Evolutionary conservation across 2,329 filamentous ascomycete species (phyloP).

Genomic region (Fusarium nisikadoi): DNA sequence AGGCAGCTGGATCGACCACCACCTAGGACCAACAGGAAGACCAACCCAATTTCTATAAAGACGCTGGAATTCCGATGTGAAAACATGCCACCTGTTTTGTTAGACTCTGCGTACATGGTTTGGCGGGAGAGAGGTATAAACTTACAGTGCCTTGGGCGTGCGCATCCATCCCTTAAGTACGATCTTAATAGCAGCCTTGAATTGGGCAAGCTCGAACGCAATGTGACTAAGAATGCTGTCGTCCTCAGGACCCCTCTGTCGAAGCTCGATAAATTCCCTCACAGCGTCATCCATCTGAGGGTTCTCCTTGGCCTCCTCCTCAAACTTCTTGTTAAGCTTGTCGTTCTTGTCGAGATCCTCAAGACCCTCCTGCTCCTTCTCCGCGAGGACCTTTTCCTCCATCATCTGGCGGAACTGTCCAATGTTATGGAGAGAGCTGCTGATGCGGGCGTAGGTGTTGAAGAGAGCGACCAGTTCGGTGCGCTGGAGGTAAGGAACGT

Average conservation of each 20-base stretch:
- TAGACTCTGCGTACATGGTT: background rate
- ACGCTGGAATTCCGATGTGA: slow-evolving; percentile 57
- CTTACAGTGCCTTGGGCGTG: slow-evolving; percentile 77
- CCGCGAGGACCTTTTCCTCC: slow-evolving; percentile 47
- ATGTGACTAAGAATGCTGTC: slow-evolving; percentile 65
- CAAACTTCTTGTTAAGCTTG: slow-evolving; percentile 38
- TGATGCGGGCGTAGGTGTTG: slow-evolving; percentile 91
- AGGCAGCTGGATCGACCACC: slow-evolving; percentile 59
- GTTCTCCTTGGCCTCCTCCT: slow-evolving; percentile 46
- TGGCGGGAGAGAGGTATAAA: slow-evolving; percentile 35
- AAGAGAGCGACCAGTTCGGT: slow-evolving; percentile 95
- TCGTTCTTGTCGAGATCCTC: slow-evolving; percentile 51
- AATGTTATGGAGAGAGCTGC: slow-evolving; percentile 80
- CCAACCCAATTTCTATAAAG: slow-evolving; percentile 64
- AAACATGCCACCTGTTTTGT: slow-evolving; percentile 54
- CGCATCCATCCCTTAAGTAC: slow-evolving; percentile 77
- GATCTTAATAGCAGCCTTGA: slow-evolving; percentile 71
- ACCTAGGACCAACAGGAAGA: slow-evolving; percentile 60
- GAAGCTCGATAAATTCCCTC: slow-evolving; percentile 45
- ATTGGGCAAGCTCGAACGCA: slow-evolving; percentile 69
- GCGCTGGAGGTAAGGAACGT: slow-evolving; percentile 77
- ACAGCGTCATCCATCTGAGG: slow-evolving; percentile 53
- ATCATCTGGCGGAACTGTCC: slow-evolving; percentile 74
- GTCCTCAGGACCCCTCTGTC: slow-evolving; percentile 47
- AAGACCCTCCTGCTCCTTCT: slow-evolving; percentile 38